A percentile compares a stretch with the other conserved stretches of the same genome.
These are phyloP conservation scores for Diphasiastrum complanatum DNA, from an alignment of 83 land plant genomes.

Conservation along the genomic window DNA sequence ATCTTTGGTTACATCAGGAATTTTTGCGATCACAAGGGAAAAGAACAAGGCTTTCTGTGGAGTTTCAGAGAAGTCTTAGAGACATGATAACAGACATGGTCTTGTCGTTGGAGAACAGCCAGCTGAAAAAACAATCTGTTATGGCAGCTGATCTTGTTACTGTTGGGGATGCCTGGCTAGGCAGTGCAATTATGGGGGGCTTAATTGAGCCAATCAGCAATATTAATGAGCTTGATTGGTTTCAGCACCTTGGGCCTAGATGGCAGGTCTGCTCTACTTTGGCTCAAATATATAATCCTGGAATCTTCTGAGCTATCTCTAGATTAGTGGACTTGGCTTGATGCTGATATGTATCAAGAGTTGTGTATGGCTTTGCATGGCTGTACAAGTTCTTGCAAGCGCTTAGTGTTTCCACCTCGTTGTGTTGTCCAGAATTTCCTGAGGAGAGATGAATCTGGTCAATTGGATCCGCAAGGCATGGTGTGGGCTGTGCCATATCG, in stretches of 20 bases:
- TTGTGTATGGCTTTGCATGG: too few relatives aligned
- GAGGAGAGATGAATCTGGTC: constrained; percentile 56
- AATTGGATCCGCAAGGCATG: constrained; percentile 48
- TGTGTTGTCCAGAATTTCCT: constrained; percentile 47
- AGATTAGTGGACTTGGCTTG: neutral
- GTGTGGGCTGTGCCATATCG: constrained; percentile 91
- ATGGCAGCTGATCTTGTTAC: constrained; percentile 75
- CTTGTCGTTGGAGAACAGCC: constrained; percentile 23
- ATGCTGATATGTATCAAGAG: neutral
- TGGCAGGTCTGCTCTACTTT: too few relatives aligned
- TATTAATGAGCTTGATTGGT: constrained; percentile 74
- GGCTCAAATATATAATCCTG: neutral
- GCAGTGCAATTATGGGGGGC: constrained; percentile 44
- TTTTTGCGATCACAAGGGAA: constrained; percentile 70
- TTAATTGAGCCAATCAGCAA: constrained; percentile 65
- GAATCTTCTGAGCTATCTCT: neutral
- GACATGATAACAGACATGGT: constrained; percentile 47
- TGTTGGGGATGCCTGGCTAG: constrained; percentile 83
- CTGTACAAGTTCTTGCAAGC: neutral
- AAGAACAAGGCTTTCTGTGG: constrained; percentile 37
- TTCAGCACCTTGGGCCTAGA: constrained; percentile 38
- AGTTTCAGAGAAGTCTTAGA: constrained; percentile 47
- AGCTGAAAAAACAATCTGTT: constrained; percentile 38
- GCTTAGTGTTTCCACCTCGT: constrained; percentile 5
- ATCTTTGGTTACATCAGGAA: constrained; percentile 41